Percentiles rank a stretch among this genome's conserved stretches.
These are phyloP conservation scores for Salix exigua DNA, from an alignment of 345 rosid genomes.

Conservation along the genomic window DNA sequence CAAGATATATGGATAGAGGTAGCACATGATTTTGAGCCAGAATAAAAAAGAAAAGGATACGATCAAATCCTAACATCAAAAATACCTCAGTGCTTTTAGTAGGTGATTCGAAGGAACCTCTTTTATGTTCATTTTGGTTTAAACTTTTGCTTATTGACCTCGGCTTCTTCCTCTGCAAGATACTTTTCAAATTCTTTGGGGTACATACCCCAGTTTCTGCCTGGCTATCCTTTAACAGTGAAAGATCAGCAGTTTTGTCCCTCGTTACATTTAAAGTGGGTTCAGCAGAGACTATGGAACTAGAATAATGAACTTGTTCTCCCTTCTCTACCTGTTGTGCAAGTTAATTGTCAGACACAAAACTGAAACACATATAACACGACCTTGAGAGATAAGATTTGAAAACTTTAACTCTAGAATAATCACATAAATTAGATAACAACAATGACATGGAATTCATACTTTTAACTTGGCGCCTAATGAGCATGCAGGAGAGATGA, in stretches of 20 bases:
- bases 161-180: conserved; percentile 20
- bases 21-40: neutral
- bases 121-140: conserved; percentile 27
- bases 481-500: neutral
- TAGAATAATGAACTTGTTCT: conserved; percentile 29
- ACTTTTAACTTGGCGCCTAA: neutral
- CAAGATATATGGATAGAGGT: neutral
- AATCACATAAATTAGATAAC: neutral
- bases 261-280: conserved; percentile 34
- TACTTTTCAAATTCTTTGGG: conserved; percentile 19
- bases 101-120: conserved; percentile 26
- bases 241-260: conserved; percentile 17
- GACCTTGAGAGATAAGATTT: neutral
- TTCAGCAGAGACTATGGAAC: conserved; percentile 28
- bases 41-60: neutral
- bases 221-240: conserved; percentile 23
- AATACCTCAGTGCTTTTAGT: conserved; percentile 37
- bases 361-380: neutral
- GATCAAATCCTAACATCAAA: neutral
- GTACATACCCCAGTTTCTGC: conserved; percentile 17
- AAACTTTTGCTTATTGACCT: conserved; percentile 10
- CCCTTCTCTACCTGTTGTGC: conserved; percentile 39
- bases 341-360: neutral
- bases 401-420: neutral
- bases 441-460: neutral